Base-by-base conservation (phyloP, 2,329 filamentous ascomycete genomes). In the Venturiaceae sp. region DNA sequence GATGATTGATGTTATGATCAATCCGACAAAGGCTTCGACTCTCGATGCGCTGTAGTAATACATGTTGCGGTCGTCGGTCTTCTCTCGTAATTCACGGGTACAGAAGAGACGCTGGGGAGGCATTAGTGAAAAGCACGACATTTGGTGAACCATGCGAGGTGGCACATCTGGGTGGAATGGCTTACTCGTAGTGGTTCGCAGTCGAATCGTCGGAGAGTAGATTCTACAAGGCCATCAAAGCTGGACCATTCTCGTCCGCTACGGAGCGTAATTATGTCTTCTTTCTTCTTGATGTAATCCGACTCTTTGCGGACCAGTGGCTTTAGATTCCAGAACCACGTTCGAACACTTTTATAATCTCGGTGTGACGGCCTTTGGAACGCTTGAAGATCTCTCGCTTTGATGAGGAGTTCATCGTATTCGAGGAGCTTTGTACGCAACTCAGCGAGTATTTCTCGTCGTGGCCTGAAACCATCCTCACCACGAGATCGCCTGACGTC, bases 1-100 rank as follows among this genome's bases (percentile, higher is more conserved):
- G 52, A 76, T 74, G 19, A 75, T 64, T n/a, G 70, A 60, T 0
- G 73, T 75, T 61, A 76, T 74, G 59, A 76, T 66, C 14, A 72
- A 61, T 58, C 72, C 73, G 57, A 74, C 71, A 23, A 76, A 65
- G 9, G 64, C 67, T 58, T 75, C 72, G 28, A 76, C 68, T 19
- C 73, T 67, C 0, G 64, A 61, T 9, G 68, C 65, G 41, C 68
- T 69, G 64, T 73, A 75, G 55, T 70, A 69, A 39, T 68, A 66
- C 52, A 75, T 64, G 41, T 65, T 57, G 2, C 64, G 60, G 58
- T 72, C 67, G 1, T 59, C 60, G 0, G 72, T 74, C 58, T 75
- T 75, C 0, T 64, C 66, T 9, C 67, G 63, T 3, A 74, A 65
- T 58, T 74, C 71, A 3, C 68, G 69, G 1, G 72, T 75, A 32